These are phyloP conservation scores for Kwoniella shandongensis DNA, from an alignment of 768 basidiomycete species.

Conservation along the genomic window DNA sequence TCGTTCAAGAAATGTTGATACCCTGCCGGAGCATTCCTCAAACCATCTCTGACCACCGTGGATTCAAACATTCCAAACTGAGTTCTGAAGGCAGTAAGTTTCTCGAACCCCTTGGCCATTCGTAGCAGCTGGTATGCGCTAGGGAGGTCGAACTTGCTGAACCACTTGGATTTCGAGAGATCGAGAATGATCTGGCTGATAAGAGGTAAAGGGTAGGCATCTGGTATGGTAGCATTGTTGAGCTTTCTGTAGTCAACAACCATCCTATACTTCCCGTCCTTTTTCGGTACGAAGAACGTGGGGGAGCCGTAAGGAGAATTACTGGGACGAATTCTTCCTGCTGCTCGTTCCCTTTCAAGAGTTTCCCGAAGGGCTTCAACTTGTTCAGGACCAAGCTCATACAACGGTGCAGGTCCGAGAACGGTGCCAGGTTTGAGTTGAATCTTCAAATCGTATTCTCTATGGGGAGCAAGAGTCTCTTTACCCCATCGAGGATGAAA, in stretches of 20 bases:
- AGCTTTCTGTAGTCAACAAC: slow-evolving; percentile 54
- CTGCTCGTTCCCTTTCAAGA: slow-evolving; percentile 53
- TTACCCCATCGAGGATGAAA: too few species aligned
- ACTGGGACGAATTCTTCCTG: slow-evolving; percentile 16
- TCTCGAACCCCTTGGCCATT: slow-evolving; percentile 56
- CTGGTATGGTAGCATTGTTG: slow-evolving; percentile 30
- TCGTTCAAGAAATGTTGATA: slow-evolving; percentile 41
- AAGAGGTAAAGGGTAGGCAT: slow-evolving; percentile 36
- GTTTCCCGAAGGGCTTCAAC: slow-evolving; percentile 53
- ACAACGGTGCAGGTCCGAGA: slow-evolving; percentile 52
- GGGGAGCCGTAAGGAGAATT: slow-evolving; percentile 21
- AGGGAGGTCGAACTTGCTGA: slow-evolving; percentile 52
- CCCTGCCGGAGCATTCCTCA: slow-evolving; percentile 35
- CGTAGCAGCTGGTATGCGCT: slow-evolving; percentile 57
- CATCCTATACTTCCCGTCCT: slow-evolving; percentile 50
- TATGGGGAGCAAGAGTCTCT: slow-evolving; percentile 17
- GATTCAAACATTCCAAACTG: slow-evolving; percentile 35
- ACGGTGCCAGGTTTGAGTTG: slow-evolving; percentile 15
- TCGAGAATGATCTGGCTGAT: slow-evolving; percentile 30
- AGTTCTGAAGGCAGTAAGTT: slow-evolving; percentile 57
- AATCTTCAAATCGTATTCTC: slow-evolving; percentile 19
- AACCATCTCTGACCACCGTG: slow-evolving; percentile 39
- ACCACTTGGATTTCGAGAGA: slow-evolving; percentile 22
- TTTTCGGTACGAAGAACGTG: slow-evolving; percentile 54
- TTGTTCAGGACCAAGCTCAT: slow-evolving; percentile 53